Evolutionary conservation across 495 filamentous ascomycete genomes (phyloP).

Genomic region (Neurospora sp.): DNA sequence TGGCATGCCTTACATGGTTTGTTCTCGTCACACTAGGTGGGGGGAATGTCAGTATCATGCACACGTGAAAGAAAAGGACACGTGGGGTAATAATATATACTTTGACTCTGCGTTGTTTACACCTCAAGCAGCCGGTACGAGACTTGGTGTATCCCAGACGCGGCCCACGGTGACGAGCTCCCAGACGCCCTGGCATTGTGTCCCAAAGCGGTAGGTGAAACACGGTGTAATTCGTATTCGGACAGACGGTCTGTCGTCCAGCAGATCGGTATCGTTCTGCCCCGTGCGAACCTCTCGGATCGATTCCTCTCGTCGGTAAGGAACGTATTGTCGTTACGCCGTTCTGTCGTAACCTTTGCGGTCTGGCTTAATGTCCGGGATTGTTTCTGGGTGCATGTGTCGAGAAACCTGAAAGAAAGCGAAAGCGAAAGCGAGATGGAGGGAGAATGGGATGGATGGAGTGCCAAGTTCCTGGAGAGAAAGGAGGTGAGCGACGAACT

Average conservation of each 20-base stretch:
- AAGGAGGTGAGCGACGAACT: neutral
- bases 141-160: slow-evolving; percentile 24
- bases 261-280: neutral
- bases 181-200: neutral
- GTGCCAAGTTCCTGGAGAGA: neutral
- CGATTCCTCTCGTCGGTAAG: neutral
- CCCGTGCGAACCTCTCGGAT: neutral
- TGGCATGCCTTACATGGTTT: slow-evolving; percentile 21
- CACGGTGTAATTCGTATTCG: neutral
- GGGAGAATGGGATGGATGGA: neutral
- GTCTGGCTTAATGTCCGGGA: neutral
- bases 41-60: neutral
- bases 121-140: slow-evolving; percentile 17
- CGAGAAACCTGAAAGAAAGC: neutral
- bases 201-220: neutral
- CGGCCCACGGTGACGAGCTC: slow-evolving; percentile 3
- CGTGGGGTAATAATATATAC: neutral
- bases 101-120: slow-evolving; percentile 25
- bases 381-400: neutral
- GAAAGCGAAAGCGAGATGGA: slow-evolving; percentile 2
- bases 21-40: slow-evolving; percentile 19
- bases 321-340: neutral
- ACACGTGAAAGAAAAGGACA: neutral
- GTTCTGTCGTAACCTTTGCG: neutral
- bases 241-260: neutral